phyloP scores from a whole-genome alignment of 2,329 filamentous ascomycete species.

The Paecilomyces niveus region DNA sequence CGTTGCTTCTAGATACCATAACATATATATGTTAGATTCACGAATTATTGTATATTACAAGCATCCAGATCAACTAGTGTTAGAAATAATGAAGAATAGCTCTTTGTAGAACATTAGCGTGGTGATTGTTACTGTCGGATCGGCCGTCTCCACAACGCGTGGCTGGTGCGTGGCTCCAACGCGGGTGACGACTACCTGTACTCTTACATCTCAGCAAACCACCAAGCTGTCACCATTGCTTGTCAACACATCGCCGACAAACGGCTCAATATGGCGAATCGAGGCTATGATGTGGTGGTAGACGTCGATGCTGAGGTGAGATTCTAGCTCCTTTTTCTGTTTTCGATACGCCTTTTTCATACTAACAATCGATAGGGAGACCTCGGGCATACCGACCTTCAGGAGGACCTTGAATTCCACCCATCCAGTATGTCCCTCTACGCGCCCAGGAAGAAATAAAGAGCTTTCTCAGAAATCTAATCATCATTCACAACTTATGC shows the following conservation, averaged over 20 bases:
- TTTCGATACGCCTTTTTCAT: not conserved
- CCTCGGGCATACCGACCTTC: constrained; percentile 93
- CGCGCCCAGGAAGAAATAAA: not conserved
- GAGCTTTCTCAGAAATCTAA: constrained; percentile 16
- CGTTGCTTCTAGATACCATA: not conserved
- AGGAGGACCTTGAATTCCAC: constrained; percentile 99
- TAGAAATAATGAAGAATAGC: not conserved
- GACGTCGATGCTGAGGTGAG: constrained; percentile 91
- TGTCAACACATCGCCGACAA: not conserved
- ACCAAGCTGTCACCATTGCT: not conserved
- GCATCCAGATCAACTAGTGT: not conserved
- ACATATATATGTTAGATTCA: not conserved
- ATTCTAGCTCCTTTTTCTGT: not conserved
- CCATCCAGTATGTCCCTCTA: constrained; percentile 58
- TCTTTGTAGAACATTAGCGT: not conserved
- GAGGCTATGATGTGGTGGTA: constrained; percentile 95
- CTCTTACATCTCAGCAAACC: not conserved
- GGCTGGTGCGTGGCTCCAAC: constrained; percentile 20
- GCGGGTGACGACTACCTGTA: constrained; percentile 1
- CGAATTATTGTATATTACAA: not conserved
- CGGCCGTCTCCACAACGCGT: constrained; percentile 7
- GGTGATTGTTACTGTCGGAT: not conserved
- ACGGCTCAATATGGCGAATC: constrained; percentile 60
- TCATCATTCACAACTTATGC: constrained; percentile 3
- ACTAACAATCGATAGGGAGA: constrained; percentile 60